Conservation (phyloP, 2,329 filamentous ascomycete genomes). For the Neobulgaria alba region DNA sequence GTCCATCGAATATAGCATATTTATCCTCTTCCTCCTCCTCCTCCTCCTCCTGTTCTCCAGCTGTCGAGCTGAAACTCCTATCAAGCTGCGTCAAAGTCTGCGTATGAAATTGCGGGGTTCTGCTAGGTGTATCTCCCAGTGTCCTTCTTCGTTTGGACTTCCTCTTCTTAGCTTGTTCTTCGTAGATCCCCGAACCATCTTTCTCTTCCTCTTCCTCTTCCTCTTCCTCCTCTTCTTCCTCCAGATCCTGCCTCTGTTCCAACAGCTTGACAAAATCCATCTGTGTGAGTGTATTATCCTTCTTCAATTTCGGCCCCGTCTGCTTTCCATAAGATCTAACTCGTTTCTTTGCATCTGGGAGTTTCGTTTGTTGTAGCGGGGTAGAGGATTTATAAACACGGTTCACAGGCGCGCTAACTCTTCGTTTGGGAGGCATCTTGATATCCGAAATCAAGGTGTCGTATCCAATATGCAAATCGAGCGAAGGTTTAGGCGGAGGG, state of each 20-base stretch:
- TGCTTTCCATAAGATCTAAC: slow-evolving; percentile 22
- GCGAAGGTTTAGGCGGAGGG: too few species aligned
- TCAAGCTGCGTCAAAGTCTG: slow-evolving; percentile 27
- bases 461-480: too few species aligned
- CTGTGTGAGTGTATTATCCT: slow-evolving; percentile 25
- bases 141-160: slow-evolving; percentile 20
- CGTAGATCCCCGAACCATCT: slow-evolving; percentile 9
- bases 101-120: slow-evolving; percentile 16
- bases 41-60: slow-evolving; percentile 1
- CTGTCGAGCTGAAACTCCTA: slow-evolving; percentile 14
- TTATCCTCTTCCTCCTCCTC: slow-evolving; percentile 5
- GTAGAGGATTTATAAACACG: slow-evolving; percentile 22
- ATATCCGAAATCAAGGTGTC: too few species aligned
- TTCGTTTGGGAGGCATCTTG: slow-evolving; percentile 18
- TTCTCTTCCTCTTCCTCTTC: slow-evolving; percentile 9
- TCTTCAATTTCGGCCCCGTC: slow-evolving; percentile 10
- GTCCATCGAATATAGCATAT: slow-evolving; percentile 17
- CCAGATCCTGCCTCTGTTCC: slow-evolving; percentile 1
- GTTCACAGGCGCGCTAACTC: slow-evolving; percentile 16
- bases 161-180: slow-evolving; percentile 13
- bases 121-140: slow-evolving; percentile 11
- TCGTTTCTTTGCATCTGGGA: slow-evolving; percentile 16
- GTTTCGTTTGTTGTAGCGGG: slow-evolving; percentile 20
- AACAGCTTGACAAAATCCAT: slow-evolving; percentile 19
- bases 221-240: slow-evolving; percentile 10